Conservation (phyloP, 257 asterid species). For the Striga asiatica region DNA sequence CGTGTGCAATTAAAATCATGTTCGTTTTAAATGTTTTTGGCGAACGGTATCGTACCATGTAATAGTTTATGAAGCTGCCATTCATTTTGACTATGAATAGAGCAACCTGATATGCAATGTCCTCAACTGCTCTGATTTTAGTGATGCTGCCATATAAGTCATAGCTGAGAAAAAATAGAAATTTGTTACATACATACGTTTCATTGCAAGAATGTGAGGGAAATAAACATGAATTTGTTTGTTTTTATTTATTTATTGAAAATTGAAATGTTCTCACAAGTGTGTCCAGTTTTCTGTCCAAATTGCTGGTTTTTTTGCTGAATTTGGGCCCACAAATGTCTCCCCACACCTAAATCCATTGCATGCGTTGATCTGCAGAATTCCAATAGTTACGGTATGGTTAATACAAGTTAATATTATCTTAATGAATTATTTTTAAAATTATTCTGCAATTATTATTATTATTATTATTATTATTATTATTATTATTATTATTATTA, state of each 20-base stretch:
- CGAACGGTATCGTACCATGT: too few relatives aligned
- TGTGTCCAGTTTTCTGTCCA: constrained; percentile 99
- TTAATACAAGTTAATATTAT: too few relatives aligned
- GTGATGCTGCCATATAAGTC: constrained; percentile 54
- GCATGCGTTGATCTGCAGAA: constrained; percentile 71
- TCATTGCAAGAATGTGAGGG: background rate
- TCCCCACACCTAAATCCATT: constrained; percentile 81
- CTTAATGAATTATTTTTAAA: too few relatives aligned
- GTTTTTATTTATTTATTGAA: background rate
- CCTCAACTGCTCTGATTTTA: constrained; percentile 40
- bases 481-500: too few relatives aligned
- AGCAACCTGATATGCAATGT: constrained; percentile 64
- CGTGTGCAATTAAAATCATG: too few relatives aligned
- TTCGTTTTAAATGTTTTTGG: too few relatives aligned
- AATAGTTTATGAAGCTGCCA: constrained; percentile 82
- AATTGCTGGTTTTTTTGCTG: constrained; percentile 75
- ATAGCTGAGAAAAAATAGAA: constrained; percentile 24
- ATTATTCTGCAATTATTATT: too few relatives aligned
- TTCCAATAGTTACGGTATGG: too few relatives aligned
- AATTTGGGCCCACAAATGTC: constrained; percentile 83
- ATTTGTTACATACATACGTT: background rate
- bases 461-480: too few relatives aligned
- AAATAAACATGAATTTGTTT: too few relatives aligned
- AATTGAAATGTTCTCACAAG: too few relatives aligned
- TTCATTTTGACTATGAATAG: constrained; percentile 64